Percentiles rank a stretch among this genome's conserved stretches.
Evolutionary conservation across 495 filamentous ascomycete species (phyloP).

Genomic region (Chlorociboria aeruginascens): DNA sequence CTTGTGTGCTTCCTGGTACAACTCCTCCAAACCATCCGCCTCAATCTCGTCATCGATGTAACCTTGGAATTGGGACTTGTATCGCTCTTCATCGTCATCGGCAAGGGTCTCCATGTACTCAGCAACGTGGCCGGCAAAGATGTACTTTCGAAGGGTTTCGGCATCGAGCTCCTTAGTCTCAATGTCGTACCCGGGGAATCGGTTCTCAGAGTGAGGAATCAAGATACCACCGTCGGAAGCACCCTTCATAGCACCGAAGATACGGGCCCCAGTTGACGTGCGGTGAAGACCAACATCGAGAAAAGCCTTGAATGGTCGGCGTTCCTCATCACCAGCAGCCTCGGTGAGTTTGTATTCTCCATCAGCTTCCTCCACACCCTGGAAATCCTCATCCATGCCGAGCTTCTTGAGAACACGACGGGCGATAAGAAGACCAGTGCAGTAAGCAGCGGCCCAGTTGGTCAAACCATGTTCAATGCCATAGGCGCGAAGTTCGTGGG

Average conservation of each 20-base stretch:
- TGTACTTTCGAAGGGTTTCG: conserved; percentile 96
- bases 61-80: conserved; percentile 91
- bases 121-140: conserved; percentile 92
- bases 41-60: conserved; percentile 96
- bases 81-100: conserved; percentile 99
- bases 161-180: conserved; percentile 94
- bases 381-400: conserved; percentile 78
- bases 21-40: conserved; percentile 92
- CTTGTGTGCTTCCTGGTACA: conserved; percentile 90
- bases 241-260: conserved; percentile 99
- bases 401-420: conserved; percentile 96
- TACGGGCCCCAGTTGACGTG: conserved; percentile 93
- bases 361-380: conserved; percentile 86
- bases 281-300: conserved; percentile 94
- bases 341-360: conserved; percentile 92
- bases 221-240: conserved; percentile 95
- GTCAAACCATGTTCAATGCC: conserved; percentile 96
- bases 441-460: conserved; percentile 99
- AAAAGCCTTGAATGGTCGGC: conserved; percentile 97
- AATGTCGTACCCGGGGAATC: conserved; percentile 97
- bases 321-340: conserved; percentile 73
- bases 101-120: conserved; percentile 99
- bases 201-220: conserved; percentile 95
- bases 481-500: conserved; percentile 94
- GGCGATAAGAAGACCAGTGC: conserved; percentile 90